Evolutionary conservation across 1,284 basidiomycete species (phyloP).

Genomic region (Leucoagaricus sp.): DNA sequence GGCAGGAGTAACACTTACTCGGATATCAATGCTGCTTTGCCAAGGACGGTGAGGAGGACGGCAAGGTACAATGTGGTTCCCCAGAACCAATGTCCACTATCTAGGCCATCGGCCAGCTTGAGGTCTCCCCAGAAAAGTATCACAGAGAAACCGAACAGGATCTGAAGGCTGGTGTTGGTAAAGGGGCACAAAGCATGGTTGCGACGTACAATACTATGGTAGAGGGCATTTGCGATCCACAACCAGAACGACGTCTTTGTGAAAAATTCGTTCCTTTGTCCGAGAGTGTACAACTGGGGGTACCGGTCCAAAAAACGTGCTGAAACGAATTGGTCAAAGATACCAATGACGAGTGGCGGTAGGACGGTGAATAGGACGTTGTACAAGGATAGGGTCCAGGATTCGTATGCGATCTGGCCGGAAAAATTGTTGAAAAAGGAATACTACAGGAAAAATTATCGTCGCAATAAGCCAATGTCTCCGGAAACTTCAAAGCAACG

Average conservation of each 20-base stretch:
- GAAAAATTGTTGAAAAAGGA: slow-evolving; percentile 99
- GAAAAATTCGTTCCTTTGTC: slow-evolving; percentile 92
- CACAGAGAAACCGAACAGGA: slow-evolving; percentile 87
- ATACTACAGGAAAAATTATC: slow-evolving; percentile 54
- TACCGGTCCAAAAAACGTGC: slow-evolving; percentile 97
- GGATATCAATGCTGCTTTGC: slow-evolving; percentile 96
- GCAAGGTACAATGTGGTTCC: slow-evolving; percentile 94
- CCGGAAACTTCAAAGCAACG: not conserved
- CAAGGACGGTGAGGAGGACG: slow-evolving; percentile 92
- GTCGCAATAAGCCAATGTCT: slow-evolving; percentile 6
- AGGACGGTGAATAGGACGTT: slow-evolving; percentile 94
- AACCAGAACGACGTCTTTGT: slow-evolving; percentile 92
- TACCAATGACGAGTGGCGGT: slow-evolving; percentile 95
- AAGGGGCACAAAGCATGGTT: not conserved
- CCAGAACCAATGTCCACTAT: slow-evolving; percentile 98
- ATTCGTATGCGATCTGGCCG: slow-evolving; percentile 97
- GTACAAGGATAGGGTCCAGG: slow-evolving; percentile 95
- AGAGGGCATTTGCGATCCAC: slow-evolving; percentile 94
- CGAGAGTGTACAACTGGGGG: slow-evolving; percentile 93
- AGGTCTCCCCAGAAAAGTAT: slow-evolving; percentile 92
- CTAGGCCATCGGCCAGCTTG: slow-evolving; percentile 77
- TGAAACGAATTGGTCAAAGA: slow-evolving; percentile 98
- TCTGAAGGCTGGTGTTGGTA: slow-evolving; percentile 40
- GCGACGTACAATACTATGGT: slow-evolving; percentile 83
- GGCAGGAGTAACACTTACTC: slow-evolving; percentile 64